A percentile compares a stretch with the other conserved stretches of the same genome.
These are phyloP conservation scores for Tolypocladium inflatum DNA, from an alignment of 2,329 filamentous ascomycete species.

Conservation along the genomic window DNA sequence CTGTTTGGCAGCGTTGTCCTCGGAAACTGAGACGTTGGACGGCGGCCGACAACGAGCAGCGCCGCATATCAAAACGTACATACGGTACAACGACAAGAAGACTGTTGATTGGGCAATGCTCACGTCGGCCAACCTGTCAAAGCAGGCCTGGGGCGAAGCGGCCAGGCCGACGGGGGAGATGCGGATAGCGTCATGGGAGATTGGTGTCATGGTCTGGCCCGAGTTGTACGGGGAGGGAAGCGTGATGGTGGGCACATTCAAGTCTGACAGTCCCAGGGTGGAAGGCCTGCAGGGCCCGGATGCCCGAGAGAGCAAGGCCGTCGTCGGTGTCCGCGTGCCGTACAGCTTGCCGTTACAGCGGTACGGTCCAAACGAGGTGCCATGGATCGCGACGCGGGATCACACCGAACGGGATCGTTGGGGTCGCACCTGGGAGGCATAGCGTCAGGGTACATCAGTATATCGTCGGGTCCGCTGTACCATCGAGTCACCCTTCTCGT, in stretches of 20 bases:
- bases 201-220: constrained; percentile 79
- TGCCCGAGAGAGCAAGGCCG: constrained; percentile 14
- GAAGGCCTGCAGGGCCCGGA: constrained; percentile 9
- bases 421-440: constrained; percentile 28
- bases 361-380: constrained; percentile 55
- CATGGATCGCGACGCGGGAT: constrained; percentile 63
- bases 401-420: constrained; percentile 55
- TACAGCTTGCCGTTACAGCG: constrained; percentile 66
- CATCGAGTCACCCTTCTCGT: no score
- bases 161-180: constrained; percentile 48
- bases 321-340: constrained; percentile 70
- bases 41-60: constrained; percentile 60
- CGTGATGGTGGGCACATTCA: constrained; percentile 61
- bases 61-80: constrained; percentile 86
- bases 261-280: constrained; percentile 43
- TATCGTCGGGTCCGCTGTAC: no score
- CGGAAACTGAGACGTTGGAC: constrained; percentile 23
- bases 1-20: constrained; percentile 13
- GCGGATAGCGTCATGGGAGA: constrained; percentile 71
- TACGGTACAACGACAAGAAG: constrained; percentile 46
- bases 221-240: constrained; percentile 38
- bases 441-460: background rate
- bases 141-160: constrained; percentile 76
- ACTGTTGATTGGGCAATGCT: constrained; percentile 75
- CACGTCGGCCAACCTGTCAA: constrained; percentile 86